Evolutionary conservation across 73 alveolate genomes (phyloP).

Genomic region (Paramecium sexaurelia): DNA sequence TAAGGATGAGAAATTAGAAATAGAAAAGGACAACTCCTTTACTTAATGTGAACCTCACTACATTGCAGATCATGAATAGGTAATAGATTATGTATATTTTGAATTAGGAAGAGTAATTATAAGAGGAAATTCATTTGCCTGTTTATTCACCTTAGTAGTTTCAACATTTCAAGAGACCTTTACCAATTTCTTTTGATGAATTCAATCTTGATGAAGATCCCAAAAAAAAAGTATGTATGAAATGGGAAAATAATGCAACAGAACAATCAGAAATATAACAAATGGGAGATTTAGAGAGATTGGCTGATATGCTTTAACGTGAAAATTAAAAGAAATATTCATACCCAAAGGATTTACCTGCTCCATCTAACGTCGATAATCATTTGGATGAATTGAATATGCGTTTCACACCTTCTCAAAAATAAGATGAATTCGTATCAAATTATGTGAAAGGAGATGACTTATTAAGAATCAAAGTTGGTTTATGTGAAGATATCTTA

Average conservation of each 20-base stretch:
- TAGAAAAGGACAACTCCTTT: conserved; percentile 1
- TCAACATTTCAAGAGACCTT: neutral
- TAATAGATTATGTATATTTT: neutral
- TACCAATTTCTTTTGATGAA: neutral
- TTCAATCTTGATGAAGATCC: conserved; percentile 31
- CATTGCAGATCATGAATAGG: neutral
- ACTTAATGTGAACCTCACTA: neutral
- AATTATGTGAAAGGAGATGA: conserved; percentile 16
- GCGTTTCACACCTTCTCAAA: conserved; percentile 14
- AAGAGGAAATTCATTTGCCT: neutral
- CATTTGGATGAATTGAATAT: conserved; percentile 26
- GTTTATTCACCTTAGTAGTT: neutral
- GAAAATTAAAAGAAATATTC: conserved; percentile 38
- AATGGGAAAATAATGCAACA: neutral
- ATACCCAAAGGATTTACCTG: conserved; percentile 41
- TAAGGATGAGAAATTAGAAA: neutral
- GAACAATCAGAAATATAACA: neutral
- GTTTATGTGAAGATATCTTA: conserved; percentile 28
- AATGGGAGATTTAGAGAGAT: conserved; percentile 47
- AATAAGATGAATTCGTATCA: conserved; percentile 31
- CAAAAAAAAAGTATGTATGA: neutral
- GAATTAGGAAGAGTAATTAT: neutral
- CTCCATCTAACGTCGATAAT: conserved; percentile 35
- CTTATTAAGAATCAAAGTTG: conserved; percentile 30
- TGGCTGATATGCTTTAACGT: neutral